These are phyloP conservation scores for Podila horticola DNA, from an alignment of 192 early-diverging fungal species.

Conservation along the genomic window DNA sequence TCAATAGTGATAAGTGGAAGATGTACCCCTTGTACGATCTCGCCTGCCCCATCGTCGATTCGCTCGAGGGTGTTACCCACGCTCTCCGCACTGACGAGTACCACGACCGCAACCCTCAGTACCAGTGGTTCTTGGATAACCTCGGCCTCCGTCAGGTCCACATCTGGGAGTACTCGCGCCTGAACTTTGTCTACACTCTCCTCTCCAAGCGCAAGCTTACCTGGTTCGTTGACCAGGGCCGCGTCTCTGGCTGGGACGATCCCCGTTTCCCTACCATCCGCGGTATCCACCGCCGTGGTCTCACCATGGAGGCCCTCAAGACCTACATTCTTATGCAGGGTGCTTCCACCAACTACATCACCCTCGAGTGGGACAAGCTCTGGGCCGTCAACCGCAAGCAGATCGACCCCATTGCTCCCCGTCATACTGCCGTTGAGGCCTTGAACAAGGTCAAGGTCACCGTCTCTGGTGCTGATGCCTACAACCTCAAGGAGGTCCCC, in stretches of 20 bases:
- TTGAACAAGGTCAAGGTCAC: slow-evolving; percentile 76
- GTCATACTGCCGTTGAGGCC: slow-evolving; percentile 83
- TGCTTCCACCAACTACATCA: slow-evolving; percentile 92
- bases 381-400: slow-evolving; percentile 97
- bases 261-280: slow-evolving; percentile 92
- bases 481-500: slow-evolving; percentile 73
- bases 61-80: slow-evolving; percentile 97
- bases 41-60: slow-evolving; percentile 96
- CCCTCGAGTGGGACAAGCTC: slow-evolving; percentile 99
- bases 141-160: slow-evolving; percentile 88
- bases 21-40: slow-evolving; percentile 99
- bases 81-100: slow-evolving; percentile 98
- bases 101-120: slow-evolving; percentile 96
- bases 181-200: slow-evolving; percentile 98
- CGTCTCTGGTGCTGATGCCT: slow-evolving; percentile 66
- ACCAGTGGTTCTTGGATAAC: slow-evolving; percentile 93
- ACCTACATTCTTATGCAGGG: slow-evolving; percentile 98
- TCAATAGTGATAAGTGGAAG: slow-evolving; percentile 81
- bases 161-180: slow-evolving; percentile 92
- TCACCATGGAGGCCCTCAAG: slow-evolving; percentile 98
- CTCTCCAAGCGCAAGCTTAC: slow-evolving; percentile 98
- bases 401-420: slow-evolving; percentile 95
- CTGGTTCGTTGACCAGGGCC: slow-evolving; percentile 91
- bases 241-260: slow-evolving; percentile 90
- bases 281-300: slow-evolving; percentile 92